Conservation (phyloP, 306 rosid species). For the Pachyrhizus erosus region DNA sequence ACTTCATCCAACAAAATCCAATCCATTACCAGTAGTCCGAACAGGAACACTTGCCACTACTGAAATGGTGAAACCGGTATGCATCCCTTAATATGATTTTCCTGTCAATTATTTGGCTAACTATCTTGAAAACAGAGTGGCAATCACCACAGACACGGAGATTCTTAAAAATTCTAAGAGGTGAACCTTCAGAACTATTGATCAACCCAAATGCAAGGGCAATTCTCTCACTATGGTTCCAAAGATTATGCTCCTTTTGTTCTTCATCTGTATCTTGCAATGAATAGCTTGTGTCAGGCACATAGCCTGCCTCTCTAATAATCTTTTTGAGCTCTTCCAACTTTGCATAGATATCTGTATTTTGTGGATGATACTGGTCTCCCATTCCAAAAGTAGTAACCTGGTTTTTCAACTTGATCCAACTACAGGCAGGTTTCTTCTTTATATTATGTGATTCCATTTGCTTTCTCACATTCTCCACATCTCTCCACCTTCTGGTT, state of each 20-base stretch:
- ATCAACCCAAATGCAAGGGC: slow-evolving; percentile 90
- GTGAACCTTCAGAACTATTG: slow-evolving; percentile 65
- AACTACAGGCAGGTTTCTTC: slow-evolving; percentile 91
- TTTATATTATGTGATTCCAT: slow-evolving; percentile 72
- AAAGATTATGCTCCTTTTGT: slow-evolving; percentile 90
- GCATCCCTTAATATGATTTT: slow-evolving; percentile 83
- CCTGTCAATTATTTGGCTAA: slow-evolving; percentile 63
- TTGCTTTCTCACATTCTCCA: slow-evolving; percentile 71
- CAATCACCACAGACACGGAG: slow-evolving; percentile 96
- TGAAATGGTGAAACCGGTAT: slow-evolving; percentile 88
- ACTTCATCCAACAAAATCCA: slow-evolving; percentile 15
- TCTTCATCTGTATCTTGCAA: slow-evolving; percentile 93
- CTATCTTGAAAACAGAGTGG: slow-evolving; percentile 85
- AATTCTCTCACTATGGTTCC: slow-evolving; percentile 94
- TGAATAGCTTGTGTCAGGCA: slow-evolving; percentile 81
- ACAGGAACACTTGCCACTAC: slow-evolving; percentile 84
- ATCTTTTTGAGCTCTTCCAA: slow-evolving; percentile 74
- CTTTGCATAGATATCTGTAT: slow-evolving; percentile 60
- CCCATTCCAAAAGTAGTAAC: slow-evolving; percentile 84
- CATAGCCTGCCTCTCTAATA: slow-evolving; percentile 76
- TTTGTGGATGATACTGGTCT: slow-evolving; percentile 67
- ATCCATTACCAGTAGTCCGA: slow-evolving; percentile 79
- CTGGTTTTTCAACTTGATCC: slow-evolving; percentile 78
- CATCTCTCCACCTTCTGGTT: slow-evolving; percentile 81
- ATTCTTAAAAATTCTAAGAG: slow-evolving; percentile 83